Evolutionary conservation across 768 basidiomycete species (phyloP).

Genomic region (Russula griseocarnosa): DNA sequence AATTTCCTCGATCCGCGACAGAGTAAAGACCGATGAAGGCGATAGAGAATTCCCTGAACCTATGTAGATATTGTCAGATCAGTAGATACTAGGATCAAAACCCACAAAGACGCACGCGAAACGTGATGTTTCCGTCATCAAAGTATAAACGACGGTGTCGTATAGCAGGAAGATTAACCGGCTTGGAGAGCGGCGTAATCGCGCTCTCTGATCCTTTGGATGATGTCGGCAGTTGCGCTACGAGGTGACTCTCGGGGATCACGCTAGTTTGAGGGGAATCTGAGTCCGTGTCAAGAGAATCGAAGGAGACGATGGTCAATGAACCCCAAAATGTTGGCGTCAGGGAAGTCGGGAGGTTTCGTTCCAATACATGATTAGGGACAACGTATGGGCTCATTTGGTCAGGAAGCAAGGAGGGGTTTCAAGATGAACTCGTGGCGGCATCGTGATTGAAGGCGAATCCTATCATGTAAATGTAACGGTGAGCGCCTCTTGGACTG

Average conservation of each 20-base stretch:
- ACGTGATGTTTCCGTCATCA: slow-evolving; percentile 21
- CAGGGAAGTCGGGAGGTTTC: background rate
- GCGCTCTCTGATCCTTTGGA: background rate
- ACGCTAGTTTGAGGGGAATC: background rate
- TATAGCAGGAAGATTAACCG: background rate
- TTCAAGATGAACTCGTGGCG: background rate
- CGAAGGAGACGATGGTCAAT: slow-evolving; percentile 10
- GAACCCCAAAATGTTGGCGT: slow-evolving; percentile 1
- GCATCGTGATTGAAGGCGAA: background rate
- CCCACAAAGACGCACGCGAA: slow-evolving; percentile 7
- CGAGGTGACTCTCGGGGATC: background rate
- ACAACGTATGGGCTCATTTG: slow-evolving; percentile 9
- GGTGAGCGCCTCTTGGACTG: background rate
- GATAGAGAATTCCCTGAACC: slow-evolving; percentile 19
- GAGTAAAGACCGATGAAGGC: slow-evolving; percentile 24
- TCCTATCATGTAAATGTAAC: background rate
- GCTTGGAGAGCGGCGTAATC: background rate
- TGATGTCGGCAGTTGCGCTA: background rate
- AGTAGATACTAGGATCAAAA: background rate
- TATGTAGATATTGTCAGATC: background rate
- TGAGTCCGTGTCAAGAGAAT: background rate
- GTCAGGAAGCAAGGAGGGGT: background rate
- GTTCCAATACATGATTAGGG: background rate
- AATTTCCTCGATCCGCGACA: slow-evolving; percentile 15
- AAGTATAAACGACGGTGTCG: slow-evolving; percentile 14